Base-by-base conservation (phyloP, 805 yeast species). In the Brettanomyces sp. region DNA sequence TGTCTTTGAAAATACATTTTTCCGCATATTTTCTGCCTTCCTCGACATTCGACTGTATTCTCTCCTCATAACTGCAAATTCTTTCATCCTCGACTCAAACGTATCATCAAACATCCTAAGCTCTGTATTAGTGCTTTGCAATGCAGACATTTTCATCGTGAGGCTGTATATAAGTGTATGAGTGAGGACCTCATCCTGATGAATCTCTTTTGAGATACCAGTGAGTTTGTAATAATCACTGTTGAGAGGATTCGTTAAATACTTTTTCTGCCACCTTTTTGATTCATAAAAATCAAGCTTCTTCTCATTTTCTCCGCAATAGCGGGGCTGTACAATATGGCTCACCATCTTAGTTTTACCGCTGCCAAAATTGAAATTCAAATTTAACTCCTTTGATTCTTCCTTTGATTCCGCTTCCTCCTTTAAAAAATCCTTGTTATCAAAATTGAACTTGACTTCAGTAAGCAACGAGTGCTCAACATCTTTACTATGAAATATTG, bases 381-480 rank as follows among this genome's bases (percentile, higher is more conserved):
- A 43, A 36, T 47, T 46, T 45, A 57, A 44, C 44, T 52, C 52
- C 39, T 45, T 40, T 40, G 46, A 34, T 14, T 46, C 25, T 6
- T 40, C 47, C 13, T 51, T 52, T 33, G 51, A 50, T 11, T 52
- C 50, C 23, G 53, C 59, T 47, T 62, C 57, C 51, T 64, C 60
- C 50, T 66, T 66, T 4, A 62, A 58, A 11, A 67, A 73, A 22
- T 71, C 71, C 3, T 73, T 63, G 45, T 74, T 76, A 49, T 76
- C 74, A 36, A 77, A 76, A 48, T 75, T 80, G 58, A 77, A 83
- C 45, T 74, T 77, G 3, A 85, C 91, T 57, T 85, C 95, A 1
- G 87, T 80, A 43, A 85, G 63, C 47, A 85, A 63, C 0, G 93
- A 82, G 54, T 76, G 74, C 57, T 89, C 96, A 21, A 89, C 95